Percentiles rank a stretch among this genome's conserved stretches.
phyloP scores from a whole-genome alignment of 352 stramenopile species.

The Sclerospora graminicola region DNA sequence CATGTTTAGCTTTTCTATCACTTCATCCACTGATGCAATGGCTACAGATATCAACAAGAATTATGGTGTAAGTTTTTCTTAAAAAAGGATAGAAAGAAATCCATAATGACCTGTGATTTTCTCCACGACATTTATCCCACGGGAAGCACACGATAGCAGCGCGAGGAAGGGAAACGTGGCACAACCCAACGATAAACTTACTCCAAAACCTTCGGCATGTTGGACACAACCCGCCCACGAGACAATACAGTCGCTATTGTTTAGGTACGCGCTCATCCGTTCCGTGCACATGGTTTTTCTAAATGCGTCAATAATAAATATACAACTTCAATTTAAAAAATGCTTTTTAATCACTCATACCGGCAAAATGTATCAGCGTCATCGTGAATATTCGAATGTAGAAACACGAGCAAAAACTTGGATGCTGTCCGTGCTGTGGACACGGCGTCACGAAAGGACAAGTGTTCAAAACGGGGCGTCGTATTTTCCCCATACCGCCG shows the following conservation, averaged over 20 bases:
- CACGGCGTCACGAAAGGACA: conserved; percentile 74
- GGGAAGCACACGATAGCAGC: conserved; percentile 67
- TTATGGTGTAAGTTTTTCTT: too few species aligned
- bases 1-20: conserved; percentile 49
- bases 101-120: conserved; percentile 56
- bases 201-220: conserved; percentile 66
- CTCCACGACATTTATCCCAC: conserved; percentile 74
- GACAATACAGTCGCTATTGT: conserved; percentile 75
- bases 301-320: too few species aligned
- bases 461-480: conserved; percentile 68
- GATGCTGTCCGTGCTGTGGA: conserved; percentile 63
- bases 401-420: conserved; percentile 79
- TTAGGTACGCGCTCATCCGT: conserved; percentile 56
- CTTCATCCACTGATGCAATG: conserved; percentile 41
- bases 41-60: too few species aligned
- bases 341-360: too few species aligned
- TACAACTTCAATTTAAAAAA: too few species aligned
- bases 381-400: conserved; percentile 81
- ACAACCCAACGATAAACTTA: conserved; percentile 76
- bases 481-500: conserved; percentile 39
- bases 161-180: conserved; percentile 74
- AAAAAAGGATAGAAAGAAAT: too few species aligned
- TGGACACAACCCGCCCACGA: conserved; percentile 78
- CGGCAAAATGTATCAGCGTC: conserved; percentile 64
- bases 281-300: conserved; percentile 62